Percentiles rank a stretch among this genome's conserved stretches.
phyloP scores from a whole-genome alignment of 306 rosid genomes.

The Pueraria montana region DNA sequence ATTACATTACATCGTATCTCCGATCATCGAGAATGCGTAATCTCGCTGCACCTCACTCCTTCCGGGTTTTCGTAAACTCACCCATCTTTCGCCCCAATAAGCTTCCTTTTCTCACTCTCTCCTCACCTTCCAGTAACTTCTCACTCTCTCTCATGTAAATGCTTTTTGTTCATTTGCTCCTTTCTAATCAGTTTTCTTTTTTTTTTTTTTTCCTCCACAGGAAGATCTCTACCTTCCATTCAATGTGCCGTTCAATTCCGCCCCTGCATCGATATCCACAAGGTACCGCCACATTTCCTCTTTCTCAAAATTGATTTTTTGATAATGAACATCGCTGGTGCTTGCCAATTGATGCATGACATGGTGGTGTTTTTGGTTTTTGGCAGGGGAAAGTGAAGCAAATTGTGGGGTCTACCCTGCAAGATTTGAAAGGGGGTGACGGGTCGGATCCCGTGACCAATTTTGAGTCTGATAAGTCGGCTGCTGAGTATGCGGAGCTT shows the following conservation, averaged over 20 bases:
- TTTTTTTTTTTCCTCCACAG: constrained; percentile 37
- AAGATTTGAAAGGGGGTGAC: constrained; percentile 72
- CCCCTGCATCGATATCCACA: constrained; percentile 92
- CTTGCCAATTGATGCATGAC: no score
- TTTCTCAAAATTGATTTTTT: neutral
- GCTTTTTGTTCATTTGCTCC: neutral
- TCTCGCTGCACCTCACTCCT: constrained; percentile 38
- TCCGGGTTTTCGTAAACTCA: constrained; percentile 25
- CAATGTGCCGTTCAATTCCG: constrained; percentile 75
- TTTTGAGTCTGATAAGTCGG: constrained; percentile 89
- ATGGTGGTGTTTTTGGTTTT: constrained; percentile 33
- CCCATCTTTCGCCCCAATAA: constrained; percentile 37
- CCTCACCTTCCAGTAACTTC: constrained; percentile 54
- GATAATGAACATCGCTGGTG: no score
- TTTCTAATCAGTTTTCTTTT: neutral
- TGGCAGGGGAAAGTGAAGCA: constrained; percentile 95
- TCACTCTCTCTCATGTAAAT: neutral
- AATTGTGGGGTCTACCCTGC: constrained; percentile 92
- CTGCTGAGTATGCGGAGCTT: constrained; percentile 81
- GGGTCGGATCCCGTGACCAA: constrained; percentile 76
- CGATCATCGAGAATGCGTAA: constrained; percentile 32
- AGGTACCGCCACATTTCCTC: constrained; percentile 53
- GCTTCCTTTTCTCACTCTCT: constrained; percentile 18
- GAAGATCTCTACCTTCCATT: constrained; percentile 49
- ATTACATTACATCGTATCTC: neutral